phyloP scores from a whole-genome alignment of 192 early-diverging fungal genomes.

The Lunasporangiospora selenospora region DNA sequence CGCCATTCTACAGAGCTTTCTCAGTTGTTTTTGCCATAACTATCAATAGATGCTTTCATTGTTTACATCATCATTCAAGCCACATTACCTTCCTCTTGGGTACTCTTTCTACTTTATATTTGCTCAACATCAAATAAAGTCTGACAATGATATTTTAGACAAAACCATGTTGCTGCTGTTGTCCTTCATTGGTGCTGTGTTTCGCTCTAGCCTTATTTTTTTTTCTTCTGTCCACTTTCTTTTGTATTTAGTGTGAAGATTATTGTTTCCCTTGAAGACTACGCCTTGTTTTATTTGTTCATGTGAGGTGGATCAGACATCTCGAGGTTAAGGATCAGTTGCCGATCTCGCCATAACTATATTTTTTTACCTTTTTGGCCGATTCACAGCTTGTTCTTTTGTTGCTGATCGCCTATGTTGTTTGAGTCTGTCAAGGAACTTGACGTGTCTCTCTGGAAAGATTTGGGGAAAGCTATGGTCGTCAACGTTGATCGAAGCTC shows the following conservation, averaged over 20 bases:
- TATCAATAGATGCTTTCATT: too few species aligned
- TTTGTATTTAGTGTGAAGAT: background rate
- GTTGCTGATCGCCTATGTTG: constrained; percentile 22
- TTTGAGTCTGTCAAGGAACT: constrained; percentile 18
- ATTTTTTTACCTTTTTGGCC: constrained; percentile 15
- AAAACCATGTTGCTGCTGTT: too few species aligned
- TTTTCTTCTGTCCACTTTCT: background rate
- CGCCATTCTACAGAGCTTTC: too few species aligned
- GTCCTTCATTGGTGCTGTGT: too few species aligned
- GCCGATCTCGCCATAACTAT: constrained; percentile 20
- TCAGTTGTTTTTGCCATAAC: too few species aligned
- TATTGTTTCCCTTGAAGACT: background rate
- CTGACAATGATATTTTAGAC: too few species aligned
- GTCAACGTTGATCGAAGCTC: constrained; percentile 18
- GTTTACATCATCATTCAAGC: too few species aligned
- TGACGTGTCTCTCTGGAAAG: constrained; percentile 15
- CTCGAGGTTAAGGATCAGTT: constrained; percentile 19
- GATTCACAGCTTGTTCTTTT: constrained; percentile 13
- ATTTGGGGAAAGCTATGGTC: constrained; percentile 19
- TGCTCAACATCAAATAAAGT: too few species aligned
- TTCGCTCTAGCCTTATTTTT: background rate
- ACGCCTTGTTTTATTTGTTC: constrained; percentile 2
- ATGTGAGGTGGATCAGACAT: constrained; percentile 9
- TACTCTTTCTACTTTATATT: too few species aligned
- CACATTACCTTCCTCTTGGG: too few species aligned